Evolutionary conservation across 2,329 filamentous ascomycete species (phyloP).

Genomic region (Sclerotiophoma versabilis): DNA sequence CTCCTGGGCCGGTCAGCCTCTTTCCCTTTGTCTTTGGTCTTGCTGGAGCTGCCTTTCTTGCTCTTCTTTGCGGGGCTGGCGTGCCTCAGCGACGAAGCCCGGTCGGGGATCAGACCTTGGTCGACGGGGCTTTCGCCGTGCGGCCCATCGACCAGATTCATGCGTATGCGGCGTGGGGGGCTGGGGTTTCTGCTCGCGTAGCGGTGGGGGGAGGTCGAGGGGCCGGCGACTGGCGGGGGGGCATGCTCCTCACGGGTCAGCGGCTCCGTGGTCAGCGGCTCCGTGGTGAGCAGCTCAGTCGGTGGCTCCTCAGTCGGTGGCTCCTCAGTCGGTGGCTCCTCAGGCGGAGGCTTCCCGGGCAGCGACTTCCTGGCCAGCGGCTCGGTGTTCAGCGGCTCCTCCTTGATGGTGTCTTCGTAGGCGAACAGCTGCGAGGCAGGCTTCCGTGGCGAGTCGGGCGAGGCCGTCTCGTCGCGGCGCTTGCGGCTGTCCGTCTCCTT

Average conservation of each 20-base stretch:
- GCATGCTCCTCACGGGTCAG: no score
- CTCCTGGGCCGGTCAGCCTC: neutral
- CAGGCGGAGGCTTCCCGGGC: no score
- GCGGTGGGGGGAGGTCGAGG: constrained; percentile 37
- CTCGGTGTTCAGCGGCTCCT: constrained; percentile 39
- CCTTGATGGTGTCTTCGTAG: constrained; percentile 48
- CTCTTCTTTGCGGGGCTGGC: constrained; percentile 44
- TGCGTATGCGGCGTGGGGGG: constrained; percentile 35
- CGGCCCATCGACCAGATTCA: constrained; percentile 30
- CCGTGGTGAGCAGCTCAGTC: neutral
- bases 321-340: no score
- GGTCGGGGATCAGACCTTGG: constrained; percentile 42
- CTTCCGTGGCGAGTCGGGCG: constrained; percentile 33
- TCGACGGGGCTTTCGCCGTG: constrained; percentile 37
- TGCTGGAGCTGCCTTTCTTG: constrained; percentile 34
- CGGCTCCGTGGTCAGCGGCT: no score
- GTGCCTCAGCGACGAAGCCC: constrained; percentile 45
- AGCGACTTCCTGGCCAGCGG: neutral
- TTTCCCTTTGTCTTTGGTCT: constrained; percentile 28
- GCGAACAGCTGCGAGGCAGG: constrained; percentile 34
- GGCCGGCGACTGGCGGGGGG: constrained; percentile 30
- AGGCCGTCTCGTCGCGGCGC: constrained; percentile 54
- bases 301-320: no score
- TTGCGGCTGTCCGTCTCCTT: constrained; percentile 67
- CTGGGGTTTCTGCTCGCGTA: constrained; percentile 44